Evolutionary conservation across 23 red algal species (phyloP).

Genomic region (Gracilariopsis chorda): DNA sequence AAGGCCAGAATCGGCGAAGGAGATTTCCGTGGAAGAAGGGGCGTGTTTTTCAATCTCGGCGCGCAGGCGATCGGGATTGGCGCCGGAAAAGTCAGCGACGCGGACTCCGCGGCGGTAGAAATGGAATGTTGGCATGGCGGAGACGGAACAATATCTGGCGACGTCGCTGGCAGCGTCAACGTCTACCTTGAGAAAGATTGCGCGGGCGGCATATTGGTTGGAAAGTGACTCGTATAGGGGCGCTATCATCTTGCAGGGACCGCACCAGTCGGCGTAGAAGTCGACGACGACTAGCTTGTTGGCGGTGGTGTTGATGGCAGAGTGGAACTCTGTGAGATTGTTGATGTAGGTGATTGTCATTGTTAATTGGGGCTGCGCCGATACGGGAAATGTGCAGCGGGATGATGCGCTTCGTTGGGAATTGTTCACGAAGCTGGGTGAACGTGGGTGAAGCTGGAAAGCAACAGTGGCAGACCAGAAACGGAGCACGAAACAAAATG

Average conservation of each 20-base stretch:
- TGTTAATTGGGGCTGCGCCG: too few relatives aligned
- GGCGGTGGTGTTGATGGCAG: constrained; percentile 19
- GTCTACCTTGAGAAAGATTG: constrained; percentile 91
- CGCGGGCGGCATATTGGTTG: constrained; percentile 51
- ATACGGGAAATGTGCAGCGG: too few relatives aligned
- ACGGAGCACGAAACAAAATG: too few relatives aligned
- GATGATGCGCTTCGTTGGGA: too few relatives aligned
- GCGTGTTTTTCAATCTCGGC: constrained; percentile 49
- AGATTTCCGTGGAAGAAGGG: constrained; percentile 35
- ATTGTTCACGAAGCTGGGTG: too few relatives aligned
- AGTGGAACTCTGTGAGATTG: constrained; percentile 36
- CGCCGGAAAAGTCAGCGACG: constrained; percentile 83
- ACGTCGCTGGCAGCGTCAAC: constrained; percentile 84
- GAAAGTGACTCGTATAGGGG: constrained; percentile 80
- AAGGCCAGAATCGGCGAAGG: constrained; percentile 53
- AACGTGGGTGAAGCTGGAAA: too few relatives aligned
- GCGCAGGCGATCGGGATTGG: constrained; percentile 26
- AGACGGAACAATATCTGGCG: constrained; percentile 74
- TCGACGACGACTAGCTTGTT: constrained; percentile 92
- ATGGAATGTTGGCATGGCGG: constrained; percentile 92
- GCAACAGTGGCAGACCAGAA: too few relatives aligned
- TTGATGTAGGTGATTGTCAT: constrained; percentile 61
- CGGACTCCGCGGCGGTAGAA: constrained; percentile 69
- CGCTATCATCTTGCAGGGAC: constrained; percentile 85
- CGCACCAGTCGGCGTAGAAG: constrained; percentile 94